Percentiles rank a stretch among this genome's conserved stretches.
These are phyloP conservation scores for Trichoderma polysporum DNA, from an alignment of 2,329 filamentous ascomycete genomes.

Conservation along the genomic window DNA sequence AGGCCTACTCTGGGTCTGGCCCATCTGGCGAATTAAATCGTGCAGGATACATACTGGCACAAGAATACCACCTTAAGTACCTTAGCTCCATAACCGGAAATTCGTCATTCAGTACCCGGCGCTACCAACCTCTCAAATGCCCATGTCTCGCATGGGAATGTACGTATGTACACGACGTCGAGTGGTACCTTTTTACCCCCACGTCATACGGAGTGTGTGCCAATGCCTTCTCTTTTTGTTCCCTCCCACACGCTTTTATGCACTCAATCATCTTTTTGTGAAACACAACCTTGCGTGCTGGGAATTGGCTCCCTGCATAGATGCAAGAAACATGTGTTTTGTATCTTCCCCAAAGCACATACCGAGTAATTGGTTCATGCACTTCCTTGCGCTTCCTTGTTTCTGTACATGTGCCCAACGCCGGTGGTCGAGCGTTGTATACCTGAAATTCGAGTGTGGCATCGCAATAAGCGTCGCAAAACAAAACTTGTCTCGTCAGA, in stretches of 20 bases:
- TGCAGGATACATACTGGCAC: neutral
- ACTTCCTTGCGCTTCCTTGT: neutral
- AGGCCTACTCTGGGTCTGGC: neutral
- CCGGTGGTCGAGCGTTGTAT: neutral
- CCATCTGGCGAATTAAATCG: slow-evolving; percentile 9
- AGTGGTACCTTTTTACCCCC: neutral
- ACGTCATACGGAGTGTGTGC: slow-evolving; percentile 6
- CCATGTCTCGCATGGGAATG: slow-evolving; percentile 16
- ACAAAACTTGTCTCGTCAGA: neutral
- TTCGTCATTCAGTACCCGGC: slow-evolving; percentile 14
- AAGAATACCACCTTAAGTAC: neutral
- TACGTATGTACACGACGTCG: neutral
- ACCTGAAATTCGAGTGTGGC: neutral
- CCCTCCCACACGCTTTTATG: neutral
- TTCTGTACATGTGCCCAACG: neutral
- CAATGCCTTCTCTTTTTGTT: neutral
- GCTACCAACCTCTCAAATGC: neutral
- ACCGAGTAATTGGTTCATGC: neutral
- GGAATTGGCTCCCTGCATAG: neutral
- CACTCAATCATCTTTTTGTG: neutral
- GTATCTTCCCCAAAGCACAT: neutral
- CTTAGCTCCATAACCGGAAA: slow-evolving; percentile 15
- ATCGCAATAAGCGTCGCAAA: neutral
- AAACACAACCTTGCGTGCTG: slow-evolving; percentile 4
- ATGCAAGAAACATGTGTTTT: neutral